These are phyloP conservation scores for Draba incana DNA, from an alignment of 345 rosid species.

Conservation along the genomic window DNA sequence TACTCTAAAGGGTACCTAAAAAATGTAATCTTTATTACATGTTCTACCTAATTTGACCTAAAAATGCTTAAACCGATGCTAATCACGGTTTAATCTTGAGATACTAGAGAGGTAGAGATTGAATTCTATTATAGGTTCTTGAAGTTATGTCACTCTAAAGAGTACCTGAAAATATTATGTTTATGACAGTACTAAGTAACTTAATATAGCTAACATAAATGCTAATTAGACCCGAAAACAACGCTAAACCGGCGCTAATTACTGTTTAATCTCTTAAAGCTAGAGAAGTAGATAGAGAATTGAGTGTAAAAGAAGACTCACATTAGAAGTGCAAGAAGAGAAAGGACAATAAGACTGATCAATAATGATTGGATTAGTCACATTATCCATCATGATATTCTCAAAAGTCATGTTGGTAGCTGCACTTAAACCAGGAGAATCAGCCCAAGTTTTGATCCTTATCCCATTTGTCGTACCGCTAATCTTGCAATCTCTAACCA, in stretches of 20 bases:
- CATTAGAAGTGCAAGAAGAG: slow-evolving; percentile 51
- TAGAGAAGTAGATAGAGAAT: not conserved
- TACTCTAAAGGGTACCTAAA: not conserved
- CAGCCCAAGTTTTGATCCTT: slow-evolving; percentile 70
- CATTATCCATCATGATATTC: slow-evolving; percentile 56
- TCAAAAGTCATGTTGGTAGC: slow-evolving; percentile 67
- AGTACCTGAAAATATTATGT: not conserved
- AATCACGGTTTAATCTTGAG: not conserved
- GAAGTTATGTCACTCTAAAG: not conserved
- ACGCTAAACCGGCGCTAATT: slow-evolving; percentile 2
- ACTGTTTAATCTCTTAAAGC: not conserved
- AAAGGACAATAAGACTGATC: slow-evolving; percentile 62
- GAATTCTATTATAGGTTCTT: not conserved
- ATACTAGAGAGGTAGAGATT: not conserved
- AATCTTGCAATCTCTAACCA: slow-evolving; percentile 56
- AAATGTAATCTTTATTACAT: not conserved
- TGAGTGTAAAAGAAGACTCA: slow-evolving; percentile 30
- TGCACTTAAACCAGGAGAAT: slow-evolving; percentile 54
- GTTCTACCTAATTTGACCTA: not conserved
- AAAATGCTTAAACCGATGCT: not conserved
- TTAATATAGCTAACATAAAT: not conserved
- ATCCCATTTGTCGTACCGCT: slow-evolving; percentile 53
- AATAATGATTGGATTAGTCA: slow-evolving; percentile 60
- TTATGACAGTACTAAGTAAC: not conserved
- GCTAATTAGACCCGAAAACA: not conserved